A percentile compares a stretch with the other conserved stretches of the same genome.
These are phyloP conservation scores for Pythium apleroticum DNA, from an alignment of 352 stramenopile species.

Conservation along the genomic window DNA sequence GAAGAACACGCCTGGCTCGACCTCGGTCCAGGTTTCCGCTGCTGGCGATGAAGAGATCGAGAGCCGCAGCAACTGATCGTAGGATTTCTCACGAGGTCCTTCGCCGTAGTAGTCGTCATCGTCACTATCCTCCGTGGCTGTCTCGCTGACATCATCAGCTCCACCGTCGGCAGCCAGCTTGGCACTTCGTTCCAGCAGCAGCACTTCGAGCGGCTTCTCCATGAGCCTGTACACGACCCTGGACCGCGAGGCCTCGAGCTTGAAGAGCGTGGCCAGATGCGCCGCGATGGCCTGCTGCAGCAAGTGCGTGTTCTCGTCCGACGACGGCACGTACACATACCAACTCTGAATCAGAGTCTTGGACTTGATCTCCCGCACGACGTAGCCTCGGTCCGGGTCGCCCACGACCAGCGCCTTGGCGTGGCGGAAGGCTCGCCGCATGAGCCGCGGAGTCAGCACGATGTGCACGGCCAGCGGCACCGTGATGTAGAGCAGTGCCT, in stretches of 20 bases:
- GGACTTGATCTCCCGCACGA: slow-evolving; percentile 31
- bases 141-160: slow-evolving; percentile 8
- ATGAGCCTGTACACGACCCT: slow-evolving; percentile 50
- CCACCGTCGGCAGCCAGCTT: background rate
- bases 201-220: slow-evolving; percentile 29
- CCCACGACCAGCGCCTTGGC: slow-evolving; percentile 5
- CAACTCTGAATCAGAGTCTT: slow-evolving; percentile 39
- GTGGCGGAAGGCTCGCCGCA: background rate
- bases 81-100: background rate
- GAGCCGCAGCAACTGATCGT: slow-evolving; percentile 10
- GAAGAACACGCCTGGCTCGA: slow-evolving; percentile 14
- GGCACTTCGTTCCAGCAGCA: background rate
- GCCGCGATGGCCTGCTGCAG: slow-evolving; percentile 57
- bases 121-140: background rate
- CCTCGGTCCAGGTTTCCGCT: slow-evolving; percentile 1
- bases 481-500: slow-evolving; percentile 59
- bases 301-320: slow-evolving; percentile 47
- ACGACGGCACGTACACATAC: slow-evolving; percentile 24
- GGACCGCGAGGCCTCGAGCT: slow-evolving; percentile 34
- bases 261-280: slow-evolving; percentile 42
- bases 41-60: slow-evolving; percentile 5
- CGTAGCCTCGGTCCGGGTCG: slow-evolving; percentile 16
- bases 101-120: slow-evolving; percentile 25
- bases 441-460: slow-evolving; percentile 12
- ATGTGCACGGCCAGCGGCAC: slow-evolving; percentile 34